phyloP scores from a whole-genome alignment of 2,329 filamentous ascomycete genomes.

The Fusarium guadeloupense region DNA sequence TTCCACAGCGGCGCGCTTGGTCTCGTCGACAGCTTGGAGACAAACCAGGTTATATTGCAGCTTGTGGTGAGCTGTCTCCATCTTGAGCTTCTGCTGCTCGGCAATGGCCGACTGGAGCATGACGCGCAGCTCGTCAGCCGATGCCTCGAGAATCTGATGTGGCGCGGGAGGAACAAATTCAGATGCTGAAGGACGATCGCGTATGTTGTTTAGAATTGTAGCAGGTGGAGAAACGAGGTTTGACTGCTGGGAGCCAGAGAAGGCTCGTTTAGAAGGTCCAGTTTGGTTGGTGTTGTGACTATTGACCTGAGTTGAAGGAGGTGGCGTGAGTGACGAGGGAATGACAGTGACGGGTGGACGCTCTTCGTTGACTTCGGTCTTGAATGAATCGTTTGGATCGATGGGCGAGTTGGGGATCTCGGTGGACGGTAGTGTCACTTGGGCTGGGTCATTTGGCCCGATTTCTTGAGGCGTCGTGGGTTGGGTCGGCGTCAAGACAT shows the following conservation, averaged over 20 bases:
- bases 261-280: slow-evolving; percentile 41
- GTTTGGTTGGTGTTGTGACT: slow-evolving; percentile 39
- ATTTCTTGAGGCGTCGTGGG: slow-evolving; percentile 47
- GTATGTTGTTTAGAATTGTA: slow-evolving; percentile 53
- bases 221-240: slow-evolving; percentile 64
- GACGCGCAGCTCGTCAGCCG: slow-evolving; percentile 63
- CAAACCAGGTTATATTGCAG: slow-evolving; percentile 86
- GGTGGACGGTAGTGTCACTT: slow-evolving; percentile 67
- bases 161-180: slow-evolving; percentile 60
- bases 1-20: slow-evolving; percentile 88
- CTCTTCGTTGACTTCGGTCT: slow-evolving; percentile 61
- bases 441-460: slow-evolving; percentile 53
- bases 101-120: slow-evolving; percentile 65
- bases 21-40: slow-evolving; percentile 84
- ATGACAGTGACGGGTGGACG: slow-evolving; percentile 57
- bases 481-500: slow-evolving; percentile 46
- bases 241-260: slow-evolving; percentile 57
- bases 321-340: slow-evolving; percentile 67
- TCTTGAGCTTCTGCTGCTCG: slow-evolving; percentile 72
- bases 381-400: slow-evolving; percentile 60
- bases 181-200: slow-evolving; percentile 43
- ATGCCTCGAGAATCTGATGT: slow-evolving; percentile 62
- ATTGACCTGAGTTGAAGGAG: slow-evolving; percentile 62
- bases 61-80: slow-evolving; percentile 89
- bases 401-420: slow-evolving; percentile 63